phyloP scores from a whole-genome alignment of 1,139 yeast species.

The Lodderomyces theae region DNA sequence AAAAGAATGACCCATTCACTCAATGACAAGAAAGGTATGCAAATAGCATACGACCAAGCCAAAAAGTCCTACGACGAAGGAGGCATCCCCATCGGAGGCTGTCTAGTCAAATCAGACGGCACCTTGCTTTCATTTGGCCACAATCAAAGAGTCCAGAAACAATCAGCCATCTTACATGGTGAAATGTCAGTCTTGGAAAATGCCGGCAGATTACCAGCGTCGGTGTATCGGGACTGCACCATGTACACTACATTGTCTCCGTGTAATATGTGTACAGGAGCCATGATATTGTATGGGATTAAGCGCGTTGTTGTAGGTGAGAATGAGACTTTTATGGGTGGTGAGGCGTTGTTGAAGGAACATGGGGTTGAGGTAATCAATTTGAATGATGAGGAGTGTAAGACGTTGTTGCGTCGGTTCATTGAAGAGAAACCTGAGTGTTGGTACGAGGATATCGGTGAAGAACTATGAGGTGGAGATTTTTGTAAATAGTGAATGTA shows the following conservation, averaged over 20 bases:
- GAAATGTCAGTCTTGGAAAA: constrained; percentile 86
- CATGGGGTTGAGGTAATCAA: constrained; percentile 77
- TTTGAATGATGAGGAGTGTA: constrained; percentile 64
- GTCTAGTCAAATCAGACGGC: constrained; percentile 73
- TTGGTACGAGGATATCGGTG: constrained; percentile 92
- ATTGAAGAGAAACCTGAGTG: constrained; percentile 73
- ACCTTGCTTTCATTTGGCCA: constrained; percentile 82
- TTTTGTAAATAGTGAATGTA: background rate
- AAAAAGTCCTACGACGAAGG: constrained; percentile 61
- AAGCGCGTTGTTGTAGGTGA: constrained; percentile 87
- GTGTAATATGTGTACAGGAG: constrained; percentile 94
- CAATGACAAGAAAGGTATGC: constrained; percentile 61
- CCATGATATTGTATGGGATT: constrained; percentile 83
- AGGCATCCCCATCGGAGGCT: constrained; percentile 90
- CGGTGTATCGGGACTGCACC: constrained; percentile 64
- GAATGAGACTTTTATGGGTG: constrained; percentile 74
- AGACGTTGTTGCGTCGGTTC: constrained; percentile 69
- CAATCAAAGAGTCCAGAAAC: constrained; percentile 80
- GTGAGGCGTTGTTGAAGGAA: constrained; percentile 63
- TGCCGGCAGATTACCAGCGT: constrained; percentile 80
- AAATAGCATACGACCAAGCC: constrained; percentile 74
- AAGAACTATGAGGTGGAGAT: constrained; percentile 20
- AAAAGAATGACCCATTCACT: background rate
- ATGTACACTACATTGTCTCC: constrained; percentile 93
- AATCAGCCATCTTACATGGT: constrained; percentile 81